Conservation (phyloP, 352 stramenopile species). For the Thalassiosira hispida region DNA sequence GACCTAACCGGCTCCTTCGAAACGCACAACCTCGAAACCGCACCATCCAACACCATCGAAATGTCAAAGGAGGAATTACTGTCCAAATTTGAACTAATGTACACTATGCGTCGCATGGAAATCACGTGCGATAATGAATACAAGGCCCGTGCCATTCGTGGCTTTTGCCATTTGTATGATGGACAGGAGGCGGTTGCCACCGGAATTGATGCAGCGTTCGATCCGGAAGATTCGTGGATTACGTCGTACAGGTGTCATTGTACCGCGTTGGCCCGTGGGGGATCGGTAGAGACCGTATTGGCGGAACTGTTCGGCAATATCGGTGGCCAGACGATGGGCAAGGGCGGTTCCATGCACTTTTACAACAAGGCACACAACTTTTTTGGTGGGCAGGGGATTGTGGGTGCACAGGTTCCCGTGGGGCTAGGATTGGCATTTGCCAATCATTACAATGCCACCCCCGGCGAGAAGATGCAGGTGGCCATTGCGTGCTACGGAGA, state of each 20-base stretch:
- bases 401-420: slow-evolving; percentile 98
- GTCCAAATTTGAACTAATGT: slow-evolving; percentile 98
- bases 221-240: slow-evolving; percentile 96
- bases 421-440: slow-evolving; percentile 97
- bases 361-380: slow-evolving; percentile 99
- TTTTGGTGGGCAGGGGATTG: slow-evolving; percentile 98
- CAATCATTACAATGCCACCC: slow-evolving; percentile 96
- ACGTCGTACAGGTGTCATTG: slow-evolving; percentile 99
- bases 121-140: slow-evolving; percentile 99
- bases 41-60: slow-evolving; percentile 68
- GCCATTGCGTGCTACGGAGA: slow-evolving; percentile 98
- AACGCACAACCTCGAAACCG: slow-evolving; percentile 79
- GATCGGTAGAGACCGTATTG: slow-evolving; percentile 91
- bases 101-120: slow-evolving; percentile 99
- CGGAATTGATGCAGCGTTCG: slow-evolving; percentile 94
- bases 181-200: slow-evolving; percentile 99
- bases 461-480: slow-evolving; percentile 89
- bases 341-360: slow-evolving; percentile 99
- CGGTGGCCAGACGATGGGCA: slow-evolving; percentile 91
- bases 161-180: slow-evolving; percentile 99
- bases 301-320: slow-evolving; percentile 96
- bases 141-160: slow-evolving; percentile 95
- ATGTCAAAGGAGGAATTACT: slow-evolving; percentile 96
- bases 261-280: slow-evolving; percentile 93
- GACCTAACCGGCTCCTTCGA: slow-evolving; percentile 74